These are phyloP conservation scores for Marasmius sp. DNA, from an alignment of 1,284 basidiomycete species.

Conservation along the genomic window DNA sequence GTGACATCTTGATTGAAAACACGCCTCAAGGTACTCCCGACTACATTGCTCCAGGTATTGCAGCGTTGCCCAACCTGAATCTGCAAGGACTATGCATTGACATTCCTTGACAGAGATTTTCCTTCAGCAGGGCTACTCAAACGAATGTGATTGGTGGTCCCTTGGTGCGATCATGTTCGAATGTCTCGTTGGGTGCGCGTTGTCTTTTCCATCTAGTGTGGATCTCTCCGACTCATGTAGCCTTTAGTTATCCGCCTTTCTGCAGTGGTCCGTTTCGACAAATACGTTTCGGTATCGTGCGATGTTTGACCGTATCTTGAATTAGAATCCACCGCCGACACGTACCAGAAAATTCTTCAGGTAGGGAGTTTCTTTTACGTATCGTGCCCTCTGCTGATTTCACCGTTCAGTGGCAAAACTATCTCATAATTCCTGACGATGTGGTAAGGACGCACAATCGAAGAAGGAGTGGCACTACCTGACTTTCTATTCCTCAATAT, in stretches of 20 bases:
- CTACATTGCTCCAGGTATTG: slow-evolving; percentile 86
- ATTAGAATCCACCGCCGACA: slow-evolving; percentile 97
- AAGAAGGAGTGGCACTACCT: background rate
- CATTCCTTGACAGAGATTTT: slow-evolving; percentile 86
- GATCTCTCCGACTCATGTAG: background rate
- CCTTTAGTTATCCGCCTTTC: slow-evolving; percentile 84
- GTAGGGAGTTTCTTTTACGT: background rate
- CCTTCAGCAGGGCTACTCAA: slow-evolving; percentile 93
- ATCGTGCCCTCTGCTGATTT: background rate
- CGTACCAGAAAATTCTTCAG: slow-evolving; percentile 95
- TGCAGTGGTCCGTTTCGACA: slow-evolving; percentile 39
- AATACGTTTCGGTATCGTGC: background rate
- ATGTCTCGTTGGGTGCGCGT: slow-evolving; percentile 72
- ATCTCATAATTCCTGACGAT: slow-evolving; percentile 92
- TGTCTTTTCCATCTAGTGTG: background rate
- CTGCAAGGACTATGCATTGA: slow-evolving; percentile 65
- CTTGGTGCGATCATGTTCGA: slow-evolving; percentile 99
- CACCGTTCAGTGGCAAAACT: slow-evolving; percentile 77
- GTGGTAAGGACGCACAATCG: slow-evolving; percentile 38
- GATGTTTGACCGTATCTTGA: background rate
- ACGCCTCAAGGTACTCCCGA: slow-evolving; percentile 81
- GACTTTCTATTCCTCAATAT: no score
- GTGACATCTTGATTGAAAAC: background rate
- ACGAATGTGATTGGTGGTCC: slow-evolving; percentile 99
- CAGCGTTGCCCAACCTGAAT: background rate